Evolutionary conservation across 352 stramenopile genomes (phyloP), one percentile per base, ranked within the genome.

Genomic region (Phytophthora ohioensis): DNA sequence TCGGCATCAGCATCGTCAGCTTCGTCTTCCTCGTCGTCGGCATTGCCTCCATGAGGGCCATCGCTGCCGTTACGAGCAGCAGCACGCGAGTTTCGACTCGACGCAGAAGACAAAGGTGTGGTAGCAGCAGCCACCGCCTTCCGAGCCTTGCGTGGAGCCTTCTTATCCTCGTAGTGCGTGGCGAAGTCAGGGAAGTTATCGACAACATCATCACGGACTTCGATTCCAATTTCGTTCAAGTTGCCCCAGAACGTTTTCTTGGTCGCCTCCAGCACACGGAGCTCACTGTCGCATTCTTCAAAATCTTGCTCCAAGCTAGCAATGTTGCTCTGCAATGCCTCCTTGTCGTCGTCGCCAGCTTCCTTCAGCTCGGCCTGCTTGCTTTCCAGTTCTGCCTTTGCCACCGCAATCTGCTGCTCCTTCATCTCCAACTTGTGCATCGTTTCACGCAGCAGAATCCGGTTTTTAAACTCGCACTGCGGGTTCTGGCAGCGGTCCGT

Each of bases 391-490:
- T 91, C 17, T 9, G 32, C 43, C 42, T 76, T 79, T 2, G 67
- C 45, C 6, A 66, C 62, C n/a, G 69, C 54, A 17, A 89, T 67
- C 69, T 88, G 73, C 30, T 87, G 67, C 52, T 87, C 80, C 64
- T 84, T 84, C 63, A 88, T 60, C 27, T 60, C 38, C 45, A 71
- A 12, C 47, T 71, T 92, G 78, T 91, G 84, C 82, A 91, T 89
- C 31, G 79, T 92, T 65, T 92, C 84, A 31, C 84, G 82, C 30
- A 87, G 64, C 64, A 92, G 76, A 49, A 92, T 80, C 17, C 84
- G 82, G 53, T 81, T 86, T 41, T 85, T 87, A 66, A 92, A 88
- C 71, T 92, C 84, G 61, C 84, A 92, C 30, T 88, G 72, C 5
- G 58, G 48, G 58, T 92, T 90, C 52, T 82, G 63, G 56, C 84